phyloP scores from a whole-genome alignment of 495 filamentous ascomycete species.

The Stereocaulon alpinum region DNA sequence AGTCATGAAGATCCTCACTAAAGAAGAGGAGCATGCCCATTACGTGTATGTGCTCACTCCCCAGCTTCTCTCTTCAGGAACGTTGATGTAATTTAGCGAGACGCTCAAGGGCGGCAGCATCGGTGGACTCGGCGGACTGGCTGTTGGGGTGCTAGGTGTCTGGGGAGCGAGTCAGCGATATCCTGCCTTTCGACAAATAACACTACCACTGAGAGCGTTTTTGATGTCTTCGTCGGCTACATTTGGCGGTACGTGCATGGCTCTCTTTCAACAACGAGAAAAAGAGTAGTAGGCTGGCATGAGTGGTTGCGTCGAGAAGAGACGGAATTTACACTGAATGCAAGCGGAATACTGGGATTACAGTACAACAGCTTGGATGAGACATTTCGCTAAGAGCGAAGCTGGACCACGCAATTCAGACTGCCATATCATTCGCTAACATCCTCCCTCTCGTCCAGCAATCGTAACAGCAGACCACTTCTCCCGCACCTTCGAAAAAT shows the following conservation, averaged over 20 bases:
- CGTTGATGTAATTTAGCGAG: conserved; percentile 44
- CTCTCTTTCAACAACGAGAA: background rate
- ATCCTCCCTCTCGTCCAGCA: conserved; percentile 20
- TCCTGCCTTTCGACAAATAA: conserved; percentile 64
- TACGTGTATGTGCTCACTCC: conserved; percentile 39
- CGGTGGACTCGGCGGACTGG: conserved; percentile 57
- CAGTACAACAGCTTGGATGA: too few species aligned
- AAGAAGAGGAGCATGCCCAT: conserved; percentile 72
- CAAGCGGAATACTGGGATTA: too few species aligned
- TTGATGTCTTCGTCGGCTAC: conserved; percentile 73
- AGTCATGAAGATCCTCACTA: conserved; percentile 87
- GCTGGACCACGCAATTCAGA: background rate
- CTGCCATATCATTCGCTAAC: conserved; percentile 4
- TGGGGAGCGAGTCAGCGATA: conserved; percentile 51
- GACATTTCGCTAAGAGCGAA: background rate
- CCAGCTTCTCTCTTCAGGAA: background rate
- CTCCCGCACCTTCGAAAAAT: conserved; percentile 62
- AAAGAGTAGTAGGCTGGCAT: too few species aligned
- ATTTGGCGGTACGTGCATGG: conserved; percentile 50
- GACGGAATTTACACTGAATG: too few species aligned
- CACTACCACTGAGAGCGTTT: conserved; percentile 82
- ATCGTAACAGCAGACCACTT: conserved; percentile 80
- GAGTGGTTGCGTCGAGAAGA: too few species aligned
- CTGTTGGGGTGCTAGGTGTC: conserved; percentile 54
- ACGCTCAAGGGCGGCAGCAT: conserved; percentile 70